phyloP scores from a whole-genome alignment of 495 filamentous ascomycete species.

The Geoglossum glabrum region DNA sequence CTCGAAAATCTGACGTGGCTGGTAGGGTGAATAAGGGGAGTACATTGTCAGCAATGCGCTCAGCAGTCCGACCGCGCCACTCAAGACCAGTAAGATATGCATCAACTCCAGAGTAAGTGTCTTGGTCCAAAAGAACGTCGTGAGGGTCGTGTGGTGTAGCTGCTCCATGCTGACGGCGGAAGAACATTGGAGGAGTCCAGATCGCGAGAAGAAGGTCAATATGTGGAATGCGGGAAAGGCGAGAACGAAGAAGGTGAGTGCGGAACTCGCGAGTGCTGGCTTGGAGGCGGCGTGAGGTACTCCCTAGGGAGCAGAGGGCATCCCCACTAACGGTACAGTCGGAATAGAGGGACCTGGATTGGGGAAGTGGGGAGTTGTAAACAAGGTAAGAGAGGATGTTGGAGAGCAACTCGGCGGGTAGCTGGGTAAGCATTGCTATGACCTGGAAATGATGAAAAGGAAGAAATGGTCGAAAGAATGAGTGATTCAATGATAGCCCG shows the following conservation, averaged over 20 bases:
- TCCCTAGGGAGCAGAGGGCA: neutral
- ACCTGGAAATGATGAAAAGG: neutral
- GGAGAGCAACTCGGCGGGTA: constrained; percentile 16
- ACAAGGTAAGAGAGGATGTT: constrained; percentile 14
- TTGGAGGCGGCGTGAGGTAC: constrained; percentile 11
- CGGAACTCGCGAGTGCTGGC: constrained; percentile 11
- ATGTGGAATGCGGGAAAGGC: constrained; percentile 14
- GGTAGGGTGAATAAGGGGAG: constrained; percentile 7
- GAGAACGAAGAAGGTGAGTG: constrained; percentile 9
- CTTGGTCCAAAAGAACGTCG: constrained; percentile 13
- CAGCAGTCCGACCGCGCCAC: constrained; percentile 9
- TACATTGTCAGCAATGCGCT: constrained; percentile 12
- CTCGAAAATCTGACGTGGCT: constrained; percentile 7
- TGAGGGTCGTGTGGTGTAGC: constrained; percentile 10
- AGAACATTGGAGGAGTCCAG: constrained; percentile 18
- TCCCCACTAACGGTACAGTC: neutral
- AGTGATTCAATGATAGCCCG: neutral
- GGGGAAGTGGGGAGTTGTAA: neutral
- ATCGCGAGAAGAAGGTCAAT: constrained; percentile 16
- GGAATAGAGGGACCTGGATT: neutral
- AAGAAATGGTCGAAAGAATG: neutral
- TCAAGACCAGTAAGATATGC: constrained; percentile 13
- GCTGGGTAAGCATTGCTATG: constrained; percentile 11
- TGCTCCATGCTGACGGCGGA: constrained; percentile 7
- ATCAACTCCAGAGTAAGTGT: constrained; percentile 10